These are phyloP conservation scores for Tilletia setariae DNA, from an alignment of 1,284 basidiomycete species.

Conservation along the genomic window DNA sequence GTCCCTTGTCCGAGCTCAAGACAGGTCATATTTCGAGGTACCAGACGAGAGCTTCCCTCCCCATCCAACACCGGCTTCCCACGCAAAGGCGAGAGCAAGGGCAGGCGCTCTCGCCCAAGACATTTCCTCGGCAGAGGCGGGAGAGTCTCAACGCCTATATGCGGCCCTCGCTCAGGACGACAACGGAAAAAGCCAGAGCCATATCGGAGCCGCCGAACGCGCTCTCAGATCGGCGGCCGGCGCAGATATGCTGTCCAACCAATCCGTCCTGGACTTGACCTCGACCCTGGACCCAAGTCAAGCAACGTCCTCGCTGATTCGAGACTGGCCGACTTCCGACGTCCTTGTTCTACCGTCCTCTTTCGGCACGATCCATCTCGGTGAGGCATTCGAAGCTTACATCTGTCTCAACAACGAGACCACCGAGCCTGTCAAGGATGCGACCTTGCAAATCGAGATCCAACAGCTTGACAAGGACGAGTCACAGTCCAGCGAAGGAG, in stretches of 20 bases:
- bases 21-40: constrained; percentile 33
- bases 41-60: constrained; percentile 10
- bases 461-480: constrained; percentile 24
- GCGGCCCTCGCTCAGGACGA: background rate
- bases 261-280: background rate
- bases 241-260: constrained; percentile 18
- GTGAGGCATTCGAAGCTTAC: constrained; percentile 49
- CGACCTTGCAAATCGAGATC: constrained; percentile 45
- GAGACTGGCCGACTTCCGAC: constrained; percentile 22
- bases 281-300: background rate
- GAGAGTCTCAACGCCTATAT: constrained; percentile 5
- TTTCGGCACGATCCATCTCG: constrained; percentile 42
- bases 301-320: background rate
- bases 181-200: background rate
- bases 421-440: constrained; percentile 24
- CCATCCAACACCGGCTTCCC: background rate
- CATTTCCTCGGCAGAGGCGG: background rate
- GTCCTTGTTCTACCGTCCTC: constrained; percentile 31
- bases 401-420: constrained; percentile 50
- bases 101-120: constrained; percentile 9
- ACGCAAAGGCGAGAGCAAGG: background rate
- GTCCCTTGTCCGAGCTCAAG: constrained; percentile 23
- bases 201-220: constrained; percentile 3
- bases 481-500: constrained; percentile 18
- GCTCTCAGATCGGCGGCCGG: background rate